Percentiles rank a stretch among this genome's conserved stretches.
These are phyloP conservation scores for Physcomitrellopsis africana DNA, from an alignment of 225 moss, liverwort and hornwort genomes.

Conservation along the genomic window DNA sequence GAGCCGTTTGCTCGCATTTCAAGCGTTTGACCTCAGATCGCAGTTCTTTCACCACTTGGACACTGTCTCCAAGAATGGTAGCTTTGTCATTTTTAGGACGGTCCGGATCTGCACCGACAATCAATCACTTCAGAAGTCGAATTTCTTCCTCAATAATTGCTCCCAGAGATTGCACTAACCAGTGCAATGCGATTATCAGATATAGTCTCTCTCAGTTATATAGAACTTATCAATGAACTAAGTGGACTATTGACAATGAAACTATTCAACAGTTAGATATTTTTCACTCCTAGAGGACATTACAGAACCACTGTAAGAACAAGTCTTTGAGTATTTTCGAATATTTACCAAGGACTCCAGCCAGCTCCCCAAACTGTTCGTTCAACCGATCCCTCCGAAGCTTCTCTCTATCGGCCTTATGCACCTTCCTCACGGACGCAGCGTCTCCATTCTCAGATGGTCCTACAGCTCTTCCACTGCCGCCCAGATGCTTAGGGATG, in stretches of 20 bases:
- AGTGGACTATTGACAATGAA: background rate
- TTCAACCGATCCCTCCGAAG: conserved; percentile 91
- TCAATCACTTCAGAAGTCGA: background rate
- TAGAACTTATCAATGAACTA: background rate
- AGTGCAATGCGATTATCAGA: background rate
- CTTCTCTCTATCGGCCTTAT: conserved; percentile 98
- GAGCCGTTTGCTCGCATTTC: conserved; percentile 76
- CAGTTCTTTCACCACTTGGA: conserved; percentile 92
- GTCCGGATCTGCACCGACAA: conserved; percentile 78
- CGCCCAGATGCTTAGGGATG: conserved; percentile 27
- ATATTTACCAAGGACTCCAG: conserved; percentile 80
- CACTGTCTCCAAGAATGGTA: conserved; percentile 91
- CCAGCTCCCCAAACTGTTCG: conserved; percentile 94
- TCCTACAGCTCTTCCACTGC: conserved; percentile 66
- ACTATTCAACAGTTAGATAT: background rate
- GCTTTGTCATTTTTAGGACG: conserved; percentile 99
- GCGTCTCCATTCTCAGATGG: conserved; percentile 58
- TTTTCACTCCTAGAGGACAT: background rate
- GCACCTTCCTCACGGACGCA: conserved; percentile 87
- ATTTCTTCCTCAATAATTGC: background rate
- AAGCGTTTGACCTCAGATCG: conserved; percentile 90
- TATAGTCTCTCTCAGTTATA: background rate
- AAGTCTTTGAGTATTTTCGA: background rate
- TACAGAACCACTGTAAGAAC: background rate
- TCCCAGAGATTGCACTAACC: background rate